A percentile compares a stretch with the other conserved stretches of the same genome.
phyloP scores from a whole-genome alignment of 1,284 basidiomycete species.

The Cutaneotrichosporon spelunceum region DNA sequence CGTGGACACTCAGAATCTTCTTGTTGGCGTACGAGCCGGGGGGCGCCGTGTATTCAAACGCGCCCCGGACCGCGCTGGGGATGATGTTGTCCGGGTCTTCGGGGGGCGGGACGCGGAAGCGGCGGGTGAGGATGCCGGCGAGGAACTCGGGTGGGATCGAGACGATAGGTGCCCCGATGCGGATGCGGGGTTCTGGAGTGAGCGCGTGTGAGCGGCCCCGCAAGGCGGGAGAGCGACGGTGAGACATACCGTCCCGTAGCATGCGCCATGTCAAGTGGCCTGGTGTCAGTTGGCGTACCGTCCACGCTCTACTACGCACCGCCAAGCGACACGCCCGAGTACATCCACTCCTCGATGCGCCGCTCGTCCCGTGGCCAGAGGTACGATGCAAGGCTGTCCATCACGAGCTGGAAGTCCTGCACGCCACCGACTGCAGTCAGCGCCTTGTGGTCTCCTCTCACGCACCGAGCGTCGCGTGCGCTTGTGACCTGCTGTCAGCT shows the following conservation, averaged over 20 bases:
- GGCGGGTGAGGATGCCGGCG: conserved; percentile 52
- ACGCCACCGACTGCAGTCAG: conserved; percentile 12
- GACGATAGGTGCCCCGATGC: conserved; percentile 15
- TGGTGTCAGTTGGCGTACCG: neutral
- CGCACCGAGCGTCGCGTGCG: conserved; percentile 4
- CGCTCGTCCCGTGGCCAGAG: conserved; percentile 72
- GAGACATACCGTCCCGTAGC: conserved; percentile 12
- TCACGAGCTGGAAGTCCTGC: conserved; percentile 71
- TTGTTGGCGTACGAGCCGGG: conserved; percentile 61
- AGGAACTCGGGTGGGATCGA: conserved; percentile 12
- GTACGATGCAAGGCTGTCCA: conserved; percentile 73
- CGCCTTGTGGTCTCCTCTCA: neutral
- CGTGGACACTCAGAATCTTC: conserved; percentile 67
- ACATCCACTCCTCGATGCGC: conserved; percentile 63
- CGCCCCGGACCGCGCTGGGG: neutral
- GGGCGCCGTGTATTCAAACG: conserved; percentile 47
- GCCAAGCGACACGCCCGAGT: conserved; percentile 56
- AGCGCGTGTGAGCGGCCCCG: neutral
- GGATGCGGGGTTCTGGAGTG: conserved; percentile 54
- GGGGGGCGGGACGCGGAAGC: conserved; percentile 55
- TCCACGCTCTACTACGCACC: conserved; percentile 27
- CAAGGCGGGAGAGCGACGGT: neutral
- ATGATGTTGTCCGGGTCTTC: conserved; percentile 33
- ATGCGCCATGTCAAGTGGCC: conserved; percentile 18
- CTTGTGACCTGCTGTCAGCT: conserved; percentile 4